Evolutionary conservation across 148 eudicot species (phyloP).

Genomic region (Persicaria tinctoria): DNA sequence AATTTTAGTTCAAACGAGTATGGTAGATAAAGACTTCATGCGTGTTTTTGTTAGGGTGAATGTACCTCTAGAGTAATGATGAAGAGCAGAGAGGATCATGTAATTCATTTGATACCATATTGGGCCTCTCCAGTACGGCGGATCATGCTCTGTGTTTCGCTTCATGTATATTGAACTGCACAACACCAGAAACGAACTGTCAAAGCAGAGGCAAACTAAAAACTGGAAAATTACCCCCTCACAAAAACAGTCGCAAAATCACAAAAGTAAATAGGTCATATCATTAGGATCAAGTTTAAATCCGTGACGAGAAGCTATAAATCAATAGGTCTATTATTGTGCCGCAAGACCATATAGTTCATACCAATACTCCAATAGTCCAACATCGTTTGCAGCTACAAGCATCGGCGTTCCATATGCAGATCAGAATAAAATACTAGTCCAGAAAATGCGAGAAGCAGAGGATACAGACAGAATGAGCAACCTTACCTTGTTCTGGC

Average conservation of each 20-base stretch:
- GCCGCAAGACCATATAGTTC: background rate
- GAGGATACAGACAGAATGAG: background rate
- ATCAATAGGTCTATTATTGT: background rate
- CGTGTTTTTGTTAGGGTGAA: background rate
- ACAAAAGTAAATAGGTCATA: background rate
- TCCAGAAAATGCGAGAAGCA: background rate
- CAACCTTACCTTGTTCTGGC: constrained; percentile 63
- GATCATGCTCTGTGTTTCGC: constrained; percentile 88
- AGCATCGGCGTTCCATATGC: background rate
- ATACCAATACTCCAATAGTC: background rate
- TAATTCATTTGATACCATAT: constrained; percentile 96
- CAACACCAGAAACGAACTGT: constrained; percentile 11
- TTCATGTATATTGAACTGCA: constrained; percentile 88
- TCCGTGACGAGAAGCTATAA: background rate
- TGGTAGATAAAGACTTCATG: background rate
- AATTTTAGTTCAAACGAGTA: background rate
- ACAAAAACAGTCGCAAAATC: background rate
- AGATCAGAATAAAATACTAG: background rate
- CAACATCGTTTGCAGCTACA: background rate
- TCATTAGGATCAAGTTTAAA: constrained; percentile 5
- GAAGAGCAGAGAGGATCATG: constrained; percentile 83
- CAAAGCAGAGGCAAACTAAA: background rate
- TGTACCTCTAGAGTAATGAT: constrained; percentile 82
- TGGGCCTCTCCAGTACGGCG: constrained; percentile 98
- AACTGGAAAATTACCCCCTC: background rate